Evolutionary conservation across 192 early-diverging fungal genomes (phyloP).

Genomic region (Backusella liffmaniae): DNA sequence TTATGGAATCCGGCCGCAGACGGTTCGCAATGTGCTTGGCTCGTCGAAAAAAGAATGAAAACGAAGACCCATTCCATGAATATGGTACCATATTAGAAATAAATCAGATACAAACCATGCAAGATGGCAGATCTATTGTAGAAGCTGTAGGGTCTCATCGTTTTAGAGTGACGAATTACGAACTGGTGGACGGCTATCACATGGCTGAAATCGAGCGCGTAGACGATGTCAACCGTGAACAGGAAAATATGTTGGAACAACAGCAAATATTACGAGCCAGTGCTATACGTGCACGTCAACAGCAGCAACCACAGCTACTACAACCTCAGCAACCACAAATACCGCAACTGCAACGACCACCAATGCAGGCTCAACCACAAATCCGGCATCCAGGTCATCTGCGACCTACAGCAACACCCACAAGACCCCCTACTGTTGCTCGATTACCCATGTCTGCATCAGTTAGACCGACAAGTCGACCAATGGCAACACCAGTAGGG

Average conservation of each 20-base stretch:
- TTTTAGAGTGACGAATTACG: constrained; percentile 39
- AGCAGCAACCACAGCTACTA: background rate
- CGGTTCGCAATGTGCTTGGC: constrained; percentile 18
- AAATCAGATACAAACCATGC: constrained; percentile 35
- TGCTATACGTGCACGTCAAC: background rate
- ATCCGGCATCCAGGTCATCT: background rate
- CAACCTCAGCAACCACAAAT: background rate
- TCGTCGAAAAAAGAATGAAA: constrained; percentile 5
- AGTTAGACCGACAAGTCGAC: background rate
- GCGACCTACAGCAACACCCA: background rate
- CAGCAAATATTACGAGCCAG: constrained; percentile 13
- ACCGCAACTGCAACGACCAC: background rate
- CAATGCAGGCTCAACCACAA: background rate
- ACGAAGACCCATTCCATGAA: constrained; percentile 29
- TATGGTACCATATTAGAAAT: constrained; percentile 54
- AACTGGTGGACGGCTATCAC: constrained; percentile 45
- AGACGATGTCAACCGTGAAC: constrained; percentile 39
- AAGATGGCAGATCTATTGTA: constrained; percentile 49
- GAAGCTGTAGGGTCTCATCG: constrained; percentile 47
- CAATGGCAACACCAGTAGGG: background rate
- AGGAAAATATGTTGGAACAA: constrained; percentile 35
- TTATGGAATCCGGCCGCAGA: constrained; percentile 36
- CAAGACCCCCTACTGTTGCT: background rate
- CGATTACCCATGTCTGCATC: background rate
- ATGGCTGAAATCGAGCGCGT: constrained; percentile 44